phyloP scores from a whole-genome alignment of 768 basidiomycete species.

The Harrya chromipes region DNA sequence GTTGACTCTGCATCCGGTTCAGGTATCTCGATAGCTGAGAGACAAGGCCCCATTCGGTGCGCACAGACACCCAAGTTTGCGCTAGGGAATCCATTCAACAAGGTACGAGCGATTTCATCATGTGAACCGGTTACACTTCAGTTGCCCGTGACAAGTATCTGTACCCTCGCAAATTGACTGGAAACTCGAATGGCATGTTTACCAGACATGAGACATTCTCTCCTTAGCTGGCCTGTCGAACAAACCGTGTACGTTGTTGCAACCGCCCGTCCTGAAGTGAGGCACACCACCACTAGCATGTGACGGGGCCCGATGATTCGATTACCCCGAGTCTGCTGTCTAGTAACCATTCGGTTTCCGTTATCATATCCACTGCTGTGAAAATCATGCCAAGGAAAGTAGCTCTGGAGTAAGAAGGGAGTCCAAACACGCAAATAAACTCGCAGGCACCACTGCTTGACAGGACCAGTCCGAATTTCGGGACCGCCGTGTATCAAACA shows the following conservation, averaged over 20 bases:
- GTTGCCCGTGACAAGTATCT: too few relatives aligned
- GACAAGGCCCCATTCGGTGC: too few relatives aligned
- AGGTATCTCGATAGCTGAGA: too few relatives aligned
- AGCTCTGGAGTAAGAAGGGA: neutral
- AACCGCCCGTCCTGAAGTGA: neutral
- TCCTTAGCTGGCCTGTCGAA: neutral
- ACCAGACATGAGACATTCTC: neutral
- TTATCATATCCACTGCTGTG: neutral
- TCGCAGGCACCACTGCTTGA: neutral
- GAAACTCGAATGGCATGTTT: neutral
- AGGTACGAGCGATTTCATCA: neutral
- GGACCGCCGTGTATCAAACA: conserved; percentile 3
- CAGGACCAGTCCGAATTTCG: neutral
- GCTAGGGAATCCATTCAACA: too few relatives aligned
- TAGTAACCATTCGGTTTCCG: neutral
- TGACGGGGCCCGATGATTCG: neutral
- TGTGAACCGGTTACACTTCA: neutral
- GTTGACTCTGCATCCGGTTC: too few relatives aligned
- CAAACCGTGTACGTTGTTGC: neutral
- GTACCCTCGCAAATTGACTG: neutral
- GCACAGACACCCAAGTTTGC: too few relatives aligned
- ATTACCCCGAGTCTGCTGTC: neutral
- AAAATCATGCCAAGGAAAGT: neutral
- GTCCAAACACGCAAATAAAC: neutral
- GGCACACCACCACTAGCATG: neutral